These are phyloP conservation scores for Trichoderma lentiforme DNA, from an alignment of 2,329 filamentous ascomycete genomes.

Conservation along the genomic window DNA sequence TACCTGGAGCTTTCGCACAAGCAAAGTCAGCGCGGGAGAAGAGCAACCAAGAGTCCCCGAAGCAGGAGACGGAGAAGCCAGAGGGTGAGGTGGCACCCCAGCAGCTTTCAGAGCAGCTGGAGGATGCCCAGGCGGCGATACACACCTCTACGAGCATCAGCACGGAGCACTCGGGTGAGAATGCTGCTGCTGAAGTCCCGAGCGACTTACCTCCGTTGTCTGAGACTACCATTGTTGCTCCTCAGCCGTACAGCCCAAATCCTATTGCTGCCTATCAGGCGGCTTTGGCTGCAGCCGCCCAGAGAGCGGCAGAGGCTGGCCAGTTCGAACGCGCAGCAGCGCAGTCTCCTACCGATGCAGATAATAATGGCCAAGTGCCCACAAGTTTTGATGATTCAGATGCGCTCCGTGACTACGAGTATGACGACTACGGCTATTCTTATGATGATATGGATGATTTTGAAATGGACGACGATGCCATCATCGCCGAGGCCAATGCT, in stretches of 20 bases:
- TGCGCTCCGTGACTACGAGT: conserved; percentile 34
- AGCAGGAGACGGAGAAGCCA: conserved; percentile 39
- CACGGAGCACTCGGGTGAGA: conserved; percentile 19
- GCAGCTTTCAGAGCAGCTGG: conserved; percentile 44
- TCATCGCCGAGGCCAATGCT: conserved; percentile 93
- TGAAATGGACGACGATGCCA: conserved; percentile 77
- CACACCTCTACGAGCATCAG: conserved; percentile 48
- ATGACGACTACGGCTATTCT: conserved; percentile 51
- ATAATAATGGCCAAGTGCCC: conserved; percentile 5
- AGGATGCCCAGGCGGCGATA: conserved; percentile 45
- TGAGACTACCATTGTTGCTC: conserved; percentile 16
- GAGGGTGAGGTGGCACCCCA: conserved; percentile 47
- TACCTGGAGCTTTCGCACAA: conserved; percentile 55
- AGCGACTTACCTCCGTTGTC: background rate
- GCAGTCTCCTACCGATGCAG: conserved; percentile 33
- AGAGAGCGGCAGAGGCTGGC: conserved; percentile 70
- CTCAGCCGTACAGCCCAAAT: conserved; percentile 20
- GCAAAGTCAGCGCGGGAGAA: conserved; percentile 45
- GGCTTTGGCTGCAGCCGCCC: conserved; percentile 77
- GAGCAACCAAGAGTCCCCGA: conserved; percentile 6
- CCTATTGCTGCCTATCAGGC: conserved; percentile 69
- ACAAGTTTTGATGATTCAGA: background rate
- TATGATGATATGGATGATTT: conserved; percentile 66
- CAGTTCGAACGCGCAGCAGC: conserved; percentile 65
- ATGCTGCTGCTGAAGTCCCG: conserved; percentile 3